Percentiles rank a stretch among this genome's conserved stretches.
Conservation (phyloP, 176 grass and related monocot species). For the Carex myosuroides region DNA sequence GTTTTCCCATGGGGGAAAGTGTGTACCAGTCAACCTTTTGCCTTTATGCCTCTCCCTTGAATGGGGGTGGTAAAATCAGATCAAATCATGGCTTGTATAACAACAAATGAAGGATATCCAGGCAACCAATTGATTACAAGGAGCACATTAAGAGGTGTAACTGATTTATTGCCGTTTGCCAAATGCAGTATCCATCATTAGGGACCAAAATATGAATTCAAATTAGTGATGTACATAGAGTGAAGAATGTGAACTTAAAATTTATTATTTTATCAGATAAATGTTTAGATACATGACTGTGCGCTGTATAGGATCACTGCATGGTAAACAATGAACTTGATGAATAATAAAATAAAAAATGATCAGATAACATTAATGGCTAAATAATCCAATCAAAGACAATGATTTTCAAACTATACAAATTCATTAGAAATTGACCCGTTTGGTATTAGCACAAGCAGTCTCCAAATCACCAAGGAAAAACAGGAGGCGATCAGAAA, state of each 20-base stretch:
- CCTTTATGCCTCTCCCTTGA: too few relatives aligned
- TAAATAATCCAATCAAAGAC: background rate
- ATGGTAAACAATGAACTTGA: background rate
- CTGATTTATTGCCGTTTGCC: too few relatives aligned
- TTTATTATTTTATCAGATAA: background rate
- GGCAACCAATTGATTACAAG: too few relatives aligned
- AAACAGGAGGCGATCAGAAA: slow-evolving; percentile 69
- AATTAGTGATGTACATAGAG: background rate
- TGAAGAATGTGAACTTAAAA: background rate
- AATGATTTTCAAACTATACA: background rate
- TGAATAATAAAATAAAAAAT: background rate
- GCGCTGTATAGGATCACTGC: background rate
- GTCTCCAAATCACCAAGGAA: slow-evolving; percentile 84
- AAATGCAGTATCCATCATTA: too few relatives aligned
- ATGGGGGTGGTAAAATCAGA: too few relatives aligned
- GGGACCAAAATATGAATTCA: too few relatives aligned
- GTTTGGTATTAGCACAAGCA: slow-evolving; percentile 62
- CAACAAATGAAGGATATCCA: too few relatives aligned
- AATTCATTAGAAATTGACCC: slow-evolving; percentile 23
- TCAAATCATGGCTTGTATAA: too few relatives aligned
- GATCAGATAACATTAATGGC: background rate
- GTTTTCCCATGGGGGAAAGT: too few relatives aligned
- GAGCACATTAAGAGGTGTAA: too few relatives aligned
- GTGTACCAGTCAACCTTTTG: too few relatives aligned
- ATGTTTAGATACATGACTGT: background rate